Evolutionary conservation across 768 basidiomycete genomes (phyloP).

Genomic region (Nidularia pulvinata): DNA sequence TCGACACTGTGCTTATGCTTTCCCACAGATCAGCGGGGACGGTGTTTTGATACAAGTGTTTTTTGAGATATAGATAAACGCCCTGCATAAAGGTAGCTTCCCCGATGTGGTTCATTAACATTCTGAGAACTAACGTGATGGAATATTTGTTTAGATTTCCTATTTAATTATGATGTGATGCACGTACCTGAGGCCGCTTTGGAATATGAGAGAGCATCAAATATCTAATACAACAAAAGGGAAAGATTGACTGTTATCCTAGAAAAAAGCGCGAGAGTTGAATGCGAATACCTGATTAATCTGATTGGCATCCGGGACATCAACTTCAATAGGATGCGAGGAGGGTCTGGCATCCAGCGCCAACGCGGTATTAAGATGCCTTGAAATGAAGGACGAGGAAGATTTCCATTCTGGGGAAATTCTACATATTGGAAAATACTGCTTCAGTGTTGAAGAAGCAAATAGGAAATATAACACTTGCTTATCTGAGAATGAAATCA

Average conservation of each 20-base stretch:
- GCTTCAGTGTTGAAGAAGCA: too few species aligned
- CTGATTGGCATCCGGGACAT: slow-evolving; percentile 83
- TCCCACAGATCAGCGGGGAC: slow-evolving; percentile 87
- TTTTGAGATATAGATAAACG: slow-evolving; percentile 91
- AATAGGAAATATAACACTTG: too few species aligned
- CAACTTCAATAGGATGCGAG: slow-evolving; percentile 93
- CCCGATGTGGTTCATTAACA: slow-evolving; percentile 88
- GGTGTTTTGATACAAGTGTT: slow-evolving; percentile 82
- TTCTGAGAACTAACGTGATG: slow-evolving; percentile 83
- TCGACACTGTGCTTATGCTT: slow-evolving; percentile 77
- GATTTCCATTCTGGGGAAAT: slow-evolving; percentile 88
- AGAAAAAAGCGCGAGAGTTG: too few species aligned
- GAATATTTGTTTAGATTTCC: too few species aligned
- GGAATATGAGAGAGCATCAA: slow-evolving; percentile 86
- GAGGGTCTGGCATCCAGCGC: slow-evolving; percentile 82
- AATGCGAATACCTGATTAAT: slow-evolving; percentile 87
- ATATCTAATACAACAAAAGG: too few species aligned
- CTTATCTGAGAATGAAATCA: too few species aligned
- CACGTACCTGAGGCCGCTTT: slow-evolving; percentile 75
- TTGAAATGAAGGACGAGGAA: slow-evolving; percentile 79
- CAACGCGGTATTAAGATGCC: slow-evolving; percentile 73
- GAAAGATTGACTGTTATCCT: too few species aligned
- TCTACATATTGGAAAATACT: too few species aligned
- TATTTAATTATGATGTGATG: too few species aligned
- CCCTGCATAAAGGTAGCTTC: slow-evolving; percentile 87